Evolutionary conservation across 768 basidiomycete genomes (phyloP).

Genomic region (Xerocomellus chrysenteron): DNA sequence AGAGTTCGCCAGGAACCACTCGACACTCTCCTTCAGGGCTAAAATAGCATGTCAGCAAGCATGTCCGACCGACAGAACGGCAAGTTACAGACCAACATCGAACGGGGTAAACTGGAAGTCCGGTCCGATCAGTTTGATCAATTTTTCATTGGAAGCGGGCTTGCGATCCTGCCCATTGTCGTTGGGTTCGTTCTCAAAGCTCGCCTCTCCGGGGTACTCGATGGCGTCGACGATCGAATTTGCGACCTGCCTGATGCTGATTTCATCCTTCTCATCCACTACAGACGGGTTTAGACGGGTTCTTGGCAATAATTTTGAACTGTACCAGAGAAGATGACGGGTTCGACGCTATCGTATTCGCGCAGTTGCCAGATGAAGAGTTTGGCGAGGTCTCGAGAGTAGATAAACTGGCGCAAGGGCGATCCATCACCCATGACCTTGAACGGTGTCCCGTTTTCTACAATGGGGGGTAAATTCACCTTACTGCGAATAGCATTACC

Average conservation of each 20-base stretch:
- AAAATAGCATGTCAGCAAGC: background rate
- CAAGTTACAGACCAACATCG: slow-evolving; percentile 55
- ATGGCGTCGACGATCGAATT: slow-evolving; percentile 88
- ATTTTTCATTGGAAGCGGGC: slow-evolving; percentile 90
- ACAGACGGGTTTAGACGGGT: background rate
- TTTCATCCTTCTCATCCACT: slow-evolving; percentile 94
- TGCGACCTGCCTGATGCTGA: slow-evolving; percentile 87
- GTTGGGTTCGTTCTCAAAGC: slow-evolving; percentile 60
- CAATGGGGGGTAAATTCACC: slow-evolving; percentile 18
- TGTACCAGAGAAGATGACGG: slow-evolving; percentile 85
- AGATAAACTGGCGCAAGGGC: slow-evolving; percentile 96
- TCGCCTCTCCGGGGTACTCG: slow-evolving; percentile 74
- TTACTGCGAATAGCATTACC: background rate
- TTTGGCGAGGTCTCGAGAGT: slow-evolving; percentile 93
- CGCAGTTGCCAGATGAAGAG: slow-evolving; percentile 91
- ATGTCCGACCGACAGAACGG: background rate
- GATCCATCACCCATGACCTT: slow-evolving; percentile 87
- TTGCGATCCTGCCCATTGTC: slow-evolving; percentile 96
- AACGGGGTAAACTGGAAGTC: slow-evolving; percentile 93
- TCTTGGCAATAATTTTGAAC: background rate
- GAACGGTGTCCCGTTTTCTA: slow-evolving; percentile 80
- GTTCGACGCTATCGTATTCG: slow-evolving; percentile 91
- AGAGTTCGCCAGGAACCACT: slow-evolving; percentile 88
- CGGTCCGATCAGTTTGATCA: slow-evolving; percentile 62
- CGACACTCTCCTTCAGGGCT: slow-evolving; percentile 77